Conservation (phyloP, 164 flowering plant genomes). For the Magnolia changhungtana region DNA sequence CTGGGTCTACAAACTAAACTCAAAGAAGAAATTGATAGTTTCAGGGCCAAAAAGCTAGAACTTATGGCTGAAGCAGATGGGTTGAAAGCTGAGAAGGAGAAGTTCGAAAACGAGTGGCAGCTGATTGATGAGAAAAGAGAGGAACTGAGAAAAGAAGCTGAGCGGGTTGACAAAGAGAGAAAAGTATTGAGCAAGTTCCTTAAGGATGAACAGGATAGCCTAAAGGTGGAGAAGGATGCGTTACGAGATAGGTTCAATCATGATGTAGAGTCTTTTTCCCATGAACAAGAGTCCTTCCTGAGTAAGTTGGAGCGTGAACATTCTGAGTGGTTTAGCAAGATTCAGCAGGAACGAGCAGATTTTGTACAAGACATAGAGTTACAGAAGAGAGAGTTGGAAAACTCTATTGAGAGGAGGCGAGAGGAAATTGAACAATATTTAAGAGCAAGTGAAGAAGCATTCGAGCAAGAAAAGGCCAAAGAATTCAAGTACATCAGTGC, state of each 20-base stretch:
- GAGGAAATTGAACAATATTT: slow-evolving; percentile 76
- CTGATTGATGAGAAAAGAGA: slow-evolving; percentile 81
- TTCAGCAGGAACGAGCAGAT: slow-evolving; percentile 74
- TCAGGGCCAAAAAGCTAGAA: slow-evolving; percentile 67
- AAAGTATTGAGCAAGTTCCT: slow-evolving; percentile 43
- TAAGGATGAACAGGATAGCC: slow-evolving; percentile 74
- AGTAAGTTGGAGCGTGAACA: slow-evolving; percentile 64
- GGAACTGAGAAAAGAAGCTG: slow-evolving; percentile 63
- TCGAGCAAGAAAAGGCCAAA: slow-evolving; percentile 65
- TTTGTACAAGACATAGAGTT: slow-evolving; percentile 63
- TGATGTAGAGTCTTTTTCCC: slow-evolving; percentile 57
- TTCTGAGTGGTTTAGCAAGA: slow-evolving; percentile 72
- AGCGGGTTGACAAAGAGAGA: slow-evolving; percentile 57
- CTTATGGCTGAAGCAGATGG: slow-evolving; percentile 65
- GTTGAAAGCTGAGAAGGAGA: slow-evolving; percentile 72
- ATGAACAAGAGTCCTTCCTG: slow-evolving; percentile 67
- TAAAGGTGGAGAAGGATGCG: slow-evolving; percentile 62
- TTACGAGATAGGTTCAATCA: slow-evolving; percentile 55
- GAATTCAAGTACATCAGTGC: slow-evolving; percentile 53
- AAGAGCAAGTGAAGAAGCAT: slow-evolving; percentile 57
- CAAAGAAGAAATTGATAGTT: slow-evolving; percentile 79
- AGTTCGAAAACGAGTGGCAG: slow-evolving; percentile 92
- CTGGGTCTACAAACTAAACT: slow-evolving; percentile 61
- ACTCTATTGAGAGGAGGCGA: slow-evolving; percentile 51
- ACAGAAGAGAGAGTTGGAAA: slow-evolving; percentile 71